phyloP scores from a whole-genome alignment of 805 yeast species.

The Candida peoriensis region DNA sequence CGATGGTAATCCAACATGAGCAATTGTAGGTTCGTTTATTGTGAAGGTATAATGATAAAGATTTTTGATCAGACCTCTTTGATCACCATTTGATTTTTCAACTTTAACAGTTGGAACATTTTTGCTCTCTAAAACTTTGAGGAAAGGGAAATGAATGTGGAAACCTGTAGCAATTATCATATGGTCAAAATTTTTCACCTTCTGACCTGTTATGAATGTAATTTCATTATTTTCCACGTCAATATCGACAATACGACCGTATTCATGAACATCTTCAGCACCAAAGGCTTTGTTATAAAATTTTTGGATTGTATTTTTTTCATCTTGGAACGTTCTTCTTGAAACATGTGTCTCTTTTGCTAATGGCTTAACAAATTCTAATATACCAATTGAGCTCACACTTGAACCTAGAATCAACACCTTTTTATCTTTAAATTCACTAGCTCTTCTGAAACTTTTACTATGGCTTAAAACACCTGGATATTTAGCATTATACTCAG shows the following conservation, averaged over 20 bases:
- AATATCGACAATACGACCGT: constrained; percentile 23
- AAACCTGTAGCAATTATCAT: constrained; percentile 48
- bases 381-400: constrained; percentile 34
- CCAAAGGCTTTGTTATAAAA: constrained; percentile 25
- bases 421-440: constrained; percentile 5
- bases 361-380: constrained; percentile 32
- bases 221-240: constrained; percentile 18
- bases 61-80: constrained; percentile 22
- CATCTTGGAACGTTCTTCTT: constrained; percentile 46
- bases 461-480: constrained; percentile 43
- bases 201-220: constrained; percentile 29
- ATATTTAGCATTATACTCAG: constrained; percentile 14
- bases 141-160: constrained; percentile 38
- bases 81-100: constrained; percentile 3
- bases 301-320: constrained; percentile 21
- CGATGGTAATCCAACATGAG: constrained; percentile 27
- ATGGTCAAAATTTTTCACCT: constrained; percentile 28
- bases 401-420: constrained; percentile 37
- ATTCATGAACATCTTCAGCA: constrained; percentile 25
- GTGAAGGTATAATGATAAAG: constrained; percentile 34
- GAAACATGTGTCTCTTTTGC: constrained; percentile 46
- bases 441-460: constrained; percentile 28
- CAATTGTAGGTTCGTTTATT: constrained; percentile 33
- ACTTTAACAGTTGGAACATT: constrained; percentile 13
- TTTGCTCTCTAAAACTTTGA: no score